Conservation (phyloP, 257 asterid species). For the Capsicum pubescens region DNA sequence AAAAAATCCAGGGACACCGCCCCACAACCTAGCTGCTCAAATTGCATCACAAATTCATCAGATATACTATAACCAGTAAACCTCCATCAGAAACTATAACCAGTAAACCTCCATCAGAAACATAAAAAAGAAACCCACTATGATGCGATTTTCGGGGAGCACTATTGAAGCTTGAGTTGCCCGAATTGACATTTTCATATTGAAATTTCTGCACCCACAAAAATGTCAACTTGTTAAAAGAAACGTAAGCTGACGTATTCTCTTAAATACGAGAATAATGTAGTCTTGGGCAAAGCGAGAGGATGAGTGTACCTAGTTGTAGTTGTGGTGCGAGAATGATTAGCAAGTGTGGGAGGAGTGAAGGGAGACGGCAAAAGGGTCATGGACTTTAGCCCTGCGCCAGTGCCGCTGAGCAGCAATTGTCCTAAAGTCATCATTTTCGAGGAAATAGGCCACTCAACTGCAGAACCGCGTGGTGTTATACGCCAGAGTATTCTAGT, state of each 20-base stretch:
- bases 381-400: background rate
- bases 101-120: background rate
- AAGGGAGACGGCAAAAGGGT: slow-evolving; percentile 18
- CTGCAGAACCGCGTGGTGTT: background rate
- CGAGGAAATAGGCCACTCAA: background rate
- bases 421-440: slow-evolving; percentile 16
- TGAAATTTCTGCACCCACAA: slow-evolving; percentile 40
- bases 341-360: background rate
- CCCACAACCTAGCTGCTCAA: slow-evolving; percentile 83
- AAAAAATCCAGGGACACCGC: slow-evolving; percentile 61
- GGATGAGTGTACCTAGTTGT: background rate
- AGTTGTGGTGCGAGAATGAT: background rate
- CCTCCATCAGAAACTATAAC: background rate
- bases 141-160: slow-evolving; percentile 59
- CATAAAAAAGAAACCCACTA: slow-evolving; percentile 46
- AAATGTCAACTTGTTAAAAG: background rate
- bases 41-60: slow-evolving; percentile 29
- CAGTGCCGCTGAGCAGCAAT: background rate
- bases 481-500: background rate
- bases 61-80: background rate
- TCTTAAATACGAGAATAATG: background rate
- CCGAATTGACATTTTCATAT: slow-evolving; percentile 53
- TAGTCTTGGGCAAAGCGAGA: background rate
- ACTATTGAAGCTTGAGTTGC: slow-evolving; percentile 39
- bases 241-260: background rate